These are phyloP conservation scores for Trichophyton rubrum DNA, from an alignment of 2,329 filamentous ascomycete genomes.

Conservation along the genomic window DNA sequence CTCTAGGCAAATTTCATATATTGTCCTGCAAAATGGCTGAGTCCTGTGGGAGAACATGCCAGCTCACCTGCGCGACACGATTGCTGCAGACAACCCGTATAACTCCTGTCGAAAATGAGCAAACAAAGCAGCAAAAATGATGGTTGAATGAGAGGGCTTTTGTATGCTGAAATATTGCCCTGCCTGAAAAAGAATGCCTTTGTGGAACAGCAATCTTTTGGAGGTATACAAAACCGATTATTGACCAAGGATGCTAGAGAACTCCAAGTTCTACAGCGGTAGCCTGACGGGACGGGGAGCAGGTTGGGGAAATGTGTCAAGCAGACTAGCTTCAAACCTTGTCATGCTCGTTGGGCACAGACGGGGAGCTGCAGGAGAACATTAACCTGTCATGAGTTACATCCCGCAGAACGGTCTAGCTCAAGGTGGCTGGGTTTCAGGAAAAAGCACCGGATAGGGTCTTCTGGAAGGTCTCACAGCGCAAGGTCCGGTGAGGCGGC, in stretches of 20 bases:
- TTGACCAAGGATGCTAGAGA: slow-evolving; percentile 16
- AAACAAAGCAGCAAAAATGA: slow-evolving; percentile 14
- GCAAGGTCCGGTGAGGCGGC: slow-evolving; percentile 2
- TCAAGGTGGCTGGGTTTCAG: slow-evolving; percentile 7
- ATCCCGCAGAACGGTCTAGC: slow-evolving; percentile 10
- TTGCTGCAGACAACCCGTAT: slow-evolving; percentile 19
- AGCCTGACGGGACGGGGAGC: slow-evolving; percentile 13
- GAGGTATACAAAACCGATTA: slow-evolving; percentile 21
- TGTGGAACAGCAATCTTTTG: slow-evolving; percentile 23
- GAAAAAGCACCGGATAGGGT: slow-evolving; percentile 3
- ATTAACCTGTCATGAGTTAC: slow-evolving; percentile 11
- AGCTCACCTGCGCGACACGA: slow-evolving; percentile 19
- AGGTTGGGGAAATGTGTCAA: slow-evolving; percentile 15
- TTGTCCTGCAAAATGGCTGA: slow-evolving; percentile 8
- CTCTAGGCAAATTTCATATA: slow-evolving; percentile 10
- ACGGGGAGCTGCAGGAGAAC: slow-evolving; percentile 14
- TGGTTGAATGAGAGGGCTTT: slow-evolving; percentile 9
- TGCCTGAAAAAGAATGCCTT: slow-evolving; percentile 17
- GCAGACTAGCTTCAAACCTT: slow-evolving; percentile 11
- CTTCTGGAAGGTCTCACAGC: slow-evolving; percentile 11
- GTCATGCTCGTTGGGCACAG: slow-evolving; percentile 11
- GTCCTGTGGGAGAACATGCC: slow-evolving; percentile 11
- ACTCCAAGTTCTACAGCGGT: slow-evolving; percentile 20
- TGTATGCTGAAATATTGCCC: slow-evolving; percentile 11
- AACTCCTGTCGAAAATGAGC: slow-evolving; percentile 15